A percentile compares a stretch with the other conserved stretches of the same genome.
Conservation (phyloP, 2,329 filamentous ascomycete species). For the Ustulina deusta region DNA sequence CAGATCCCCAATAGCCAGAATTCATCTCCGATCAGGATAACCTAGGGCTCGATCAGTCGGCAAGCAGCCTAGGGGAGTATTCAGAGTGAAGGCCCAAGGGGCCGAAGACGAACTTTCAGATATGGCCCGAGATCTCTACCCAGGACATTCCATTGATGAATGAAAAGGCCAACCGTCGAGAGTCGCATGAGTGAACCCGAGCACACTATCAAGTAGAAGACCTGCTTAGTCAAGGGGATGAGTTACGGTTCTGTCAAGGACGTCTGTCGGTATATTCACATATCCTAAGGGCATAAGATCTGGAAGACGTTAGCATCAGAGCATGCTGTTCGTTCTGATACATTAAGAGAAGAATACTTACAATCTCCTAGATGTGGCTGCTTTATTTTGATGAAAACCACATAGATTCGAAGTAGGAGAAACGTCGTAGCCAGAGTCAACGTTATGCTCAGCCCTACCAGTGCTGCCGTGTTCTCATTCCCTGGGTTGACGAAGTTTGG, state of each 20-base stretch:
- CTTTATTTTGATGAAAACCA: slow-evolving; percentile 13
- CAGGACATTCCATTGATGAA: slow-evolving; percentile 25
- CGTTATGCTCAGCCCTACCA: slow-evolving; percentile 1
- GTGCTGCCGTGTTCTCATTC: slow-evolving; percentile 11
- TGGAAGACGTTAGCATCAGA: slow-evolving; percentile 1
- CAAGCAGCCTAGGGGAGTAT: background rate
- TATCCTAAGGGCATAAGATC: slow-evolving; percentile 26
- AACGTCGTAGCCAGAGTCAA: slow-evolving; percentile 18
- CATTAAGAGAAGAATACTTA: background rate
- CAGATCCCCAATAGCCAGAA: slow-evolving; percentile 16
- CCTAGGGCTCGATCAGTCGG: slow-evolving; percentile 6
- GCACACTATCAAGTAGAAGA: slow-evolving; percentile 5
- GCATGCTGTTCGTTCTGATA: background rate
- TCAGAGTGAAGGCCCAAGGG: background rate
- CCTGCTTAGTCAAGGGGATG: slow-evolving; percentile 4
- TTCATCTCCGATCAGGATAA: slow-evolving; percentile 19
- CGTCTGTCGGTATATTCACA: slow-evolving; percentile 2
- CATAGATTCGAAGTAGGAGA: slow-evolving; percentile 12
- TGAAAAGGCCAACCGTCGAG: slow-evolving; percentile 3
- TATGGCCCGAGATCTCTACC: slow-evolving; percentile 20
- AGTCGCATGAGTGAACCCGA: slow-evolving; percentile 9
- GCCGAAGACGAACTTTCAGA: slow-evolving; percentile 19
- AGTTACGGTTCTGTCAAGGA: background rate
- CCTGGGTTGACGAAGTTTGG: slow-evolving; percentile 19
- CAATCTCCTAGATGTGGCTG: slow-evolving; percentile 21